These are phyloP conservation scores for Naganishia randhawae DNA, from an alignment of 768 basidiomycete genomes.

Conservation along the genomic window DNA sequence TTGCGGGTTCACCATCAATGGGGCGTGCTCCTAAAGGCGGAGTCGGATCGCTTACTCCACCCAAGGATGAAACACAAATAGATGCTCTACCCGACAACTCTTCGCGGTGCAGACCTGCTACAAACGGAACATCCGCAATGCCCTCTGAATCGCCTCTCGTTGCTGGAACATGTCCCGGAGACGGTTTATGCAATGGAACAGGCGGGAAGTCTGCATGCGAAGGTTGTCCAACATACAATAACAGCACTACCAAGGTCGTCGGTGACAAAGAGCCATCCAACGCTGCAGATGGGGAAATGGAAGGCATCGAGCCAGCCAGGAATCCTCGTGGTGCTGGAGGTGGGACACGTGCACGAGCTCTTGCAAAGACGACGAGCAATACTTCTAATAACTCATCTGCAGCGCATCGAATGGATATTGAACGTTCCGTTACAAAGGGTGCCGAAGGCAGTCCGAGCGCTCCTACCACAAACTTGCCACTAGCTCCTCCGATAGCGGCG, in stretches of 20 bases:
- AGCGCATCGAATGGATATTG: conserved; percentile 17
- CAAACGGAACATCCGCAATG: background rate
- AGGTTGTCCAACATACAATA: conserved; percentile 97
- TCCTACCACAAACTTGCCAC: conserved; percentile 38
- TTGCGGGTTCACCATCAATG: background rate
- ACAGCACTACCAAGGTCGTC: conserved; percentile 55
- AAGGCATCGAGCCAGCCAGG: conserved; percentile 40
- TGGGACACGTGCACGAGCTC: conserved; percentile 33
- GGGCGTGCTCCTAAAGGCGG: background rate
- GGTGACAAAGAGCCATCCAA: conserved; percentile 42
- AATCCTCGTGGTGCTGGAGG: conserved; percentile 35
- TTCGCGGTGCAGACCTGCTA: background rate
- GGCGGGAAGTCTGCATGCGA: conserved; percentile 88
- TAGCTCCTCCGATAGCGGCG: conserved; percentile 35
- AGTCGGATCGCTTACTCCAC: background rate
- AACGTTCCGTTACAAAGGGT: background rate
- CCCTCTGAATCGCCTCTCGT: conserved; percentile 27
- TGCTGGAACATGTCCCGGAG: conserved; percentile 83
- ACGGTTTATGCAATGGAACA: conserved; percentile 95
- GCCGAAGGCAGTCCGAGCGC: conserved; percentile 32
- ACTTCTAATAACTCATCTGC: background rate
- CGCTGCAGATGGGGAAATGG: conserved; percentile 42
- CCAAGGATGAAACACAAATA: background rate
- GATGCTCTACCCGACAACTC: background rate
- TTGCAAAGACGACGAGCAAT: background rate